phyloP scores from a whole-genome alignment of 2,329 filamentous ascomycete species.

The Whalleya microplaca region DNA sequence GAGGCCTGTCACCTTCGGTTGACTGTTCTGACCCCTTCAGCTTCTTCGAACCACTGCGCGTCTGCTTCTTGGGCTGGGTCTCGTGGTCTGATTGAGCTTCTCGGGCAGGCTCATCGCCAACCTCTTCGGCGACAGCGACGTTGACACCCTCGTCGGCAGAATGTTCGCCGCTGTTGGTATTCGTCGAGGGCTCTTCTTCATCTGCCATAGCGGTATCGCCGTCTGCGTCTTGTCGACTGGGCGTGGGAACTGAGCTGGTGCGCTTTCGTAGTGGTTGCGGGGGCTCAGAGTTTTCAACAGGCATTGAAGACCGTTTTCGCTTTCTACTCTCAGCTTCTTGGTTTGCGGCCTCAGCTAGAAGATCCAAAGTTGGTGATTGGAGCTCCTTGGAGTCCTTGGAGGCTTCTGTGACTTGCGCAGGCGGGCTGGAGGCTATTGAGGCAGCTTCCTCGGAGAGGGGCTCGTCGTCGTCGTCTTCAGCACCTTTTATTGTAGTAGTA shows the following conservation, averaged over 20 bases:
- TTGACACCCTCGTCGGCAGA: constrained; percentile 37
- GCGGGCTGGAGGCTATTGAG: constrained; percentile 40
- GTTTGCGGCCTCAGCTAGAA: constrained; percentile 36
- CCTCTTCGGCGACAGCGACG: constrained; percentile 25
- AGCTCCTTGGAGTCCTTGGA: constrained; percentile 30
- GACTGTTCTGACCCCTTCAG: constrained; percentile 33
- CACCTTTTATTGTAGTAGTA: constrained; percentile 29
- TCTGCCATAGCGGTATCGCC: constrained; percentile 39
- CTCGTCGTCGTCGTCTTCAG: constrained; percentile 44
- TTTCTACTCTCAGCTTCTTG: constrained; percentile 40
- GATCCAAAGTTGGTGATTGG: constrained; percentile 36
- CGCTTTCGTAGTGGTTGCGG: constrained; percentile 32
- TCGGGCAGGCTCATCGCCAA: constrained; percentile 25
- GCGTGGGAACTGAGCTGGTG: constrained; percentile 29
- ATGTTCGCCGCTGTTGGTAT: constrained; percentile 37
- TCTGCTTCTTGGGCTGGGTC: constrained; percentile 34
- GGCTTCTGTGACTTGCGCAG: constrained; percentile 28
- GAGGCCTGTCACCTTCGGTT: constrained; percentile 22
- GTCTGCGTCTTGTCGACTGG: constrained; percentile 34
- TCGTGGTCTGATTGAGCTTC: constrained; percentile 30
- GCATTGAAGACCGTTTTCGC: constrained; percentile 39
- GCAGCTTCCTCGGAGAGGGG: constrained; percentile 38
- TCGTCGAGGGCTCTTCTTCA: constrained; percentile 38
- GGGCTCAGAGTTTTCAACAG: constrained; percentile 26
- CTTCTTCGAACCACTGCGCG: constrained; percentile 42